Conservation (phyloP, 352 stramenopile species). For the Globisporangium nagaii region DNA sequence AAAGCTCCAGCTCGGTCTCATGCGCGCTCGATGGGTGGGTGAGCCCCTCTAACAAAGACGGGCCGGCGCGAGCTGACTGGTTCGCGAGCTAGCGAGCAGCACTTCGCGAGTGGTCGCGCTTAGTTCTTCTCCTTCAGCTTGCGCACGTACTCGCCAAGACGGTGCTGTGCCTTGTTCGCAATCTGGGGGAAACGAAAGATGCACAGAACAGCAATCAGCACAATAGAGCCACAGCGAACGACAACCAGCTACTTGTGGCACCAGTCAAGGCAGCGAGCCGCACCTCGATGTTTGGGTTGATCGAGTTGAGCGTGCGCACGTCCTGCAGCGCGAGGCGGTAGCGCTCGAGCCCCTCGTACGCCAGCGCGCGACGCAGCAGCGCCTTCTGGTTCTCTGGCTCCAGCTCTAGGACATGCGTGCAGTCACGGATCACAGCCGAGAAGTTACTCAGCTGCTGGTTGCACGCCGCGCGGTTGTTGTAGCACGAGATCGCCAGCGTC, state of each 20-base stretch:
- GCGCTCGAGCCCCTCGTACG: constrained; percentile 94
- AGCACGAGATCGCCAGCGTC: constrained; percentile 89
- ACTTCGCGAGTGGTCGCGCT: background rate
- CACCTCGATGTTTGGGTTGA: constrained; percentile 88
- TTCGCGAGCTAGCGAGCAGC: background rate
- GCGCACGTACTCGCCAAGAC: constrained; percentile 84
- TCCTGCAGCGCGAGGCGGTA: constrained; percentile 89
- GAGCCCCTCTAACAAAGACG: too few species aligned
- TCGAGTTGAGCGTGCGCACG: constrained; percentile 76
- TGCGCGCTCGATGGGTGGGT: too few species aligned
- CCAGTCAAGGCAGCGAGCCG: constrained; percentile 1
- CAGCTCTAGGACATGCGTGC: constrained; percentile 91
- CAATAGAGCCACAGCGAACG: too few species aligned
- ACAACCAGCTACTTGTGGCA: too few species aligned
- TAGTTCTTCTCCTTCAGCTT: constrained; percentile 81
- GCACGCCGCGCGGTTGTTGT: constrained; percentile 94
- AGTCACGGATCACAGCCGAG: constrained; percentile 93
- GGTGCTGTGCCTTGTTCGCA: constrained; percentile 86
- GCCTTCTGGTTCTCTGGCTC: constrained; percentile 95
- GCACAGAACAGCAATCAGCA: too few species aligned
- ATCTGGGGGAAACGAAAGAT: constrained; percentile 29
- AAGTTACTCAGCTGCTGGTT: constrained; percentile 98
- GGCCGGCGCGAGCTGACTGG: background rate
- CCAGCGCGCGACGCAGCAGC: constrained; percentile 90
- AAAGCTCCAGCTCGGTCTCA: constrained; percentile 4